Evolutionary conservation across 768 basidiomycete genomes (phyloP).

Genomic region (Mrakia gelida): DNA sequence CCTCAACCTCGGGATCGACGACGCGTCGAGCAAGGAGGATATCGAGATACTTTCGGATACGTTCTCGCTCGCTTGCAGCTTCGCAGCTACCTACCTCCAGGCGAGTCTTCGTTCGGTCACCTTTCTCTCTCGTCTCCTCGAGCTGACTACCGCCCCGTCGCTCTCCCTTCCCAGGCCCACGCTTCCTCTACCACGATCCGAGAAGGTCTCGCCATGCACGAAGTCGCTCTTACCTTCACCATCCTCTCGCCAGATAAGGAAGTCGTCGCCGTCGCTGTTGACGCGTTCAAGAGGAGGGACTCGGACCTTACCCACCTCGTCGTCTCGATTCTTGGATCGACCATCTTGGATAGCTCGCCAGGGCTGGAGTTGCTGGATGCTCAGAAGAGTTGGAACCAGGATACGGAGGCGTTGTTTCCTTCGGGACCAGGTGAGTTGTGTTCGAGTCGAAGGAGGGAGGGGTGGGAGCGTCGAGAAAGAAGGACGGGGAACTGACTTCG

Average conservation of each 20-base stretch:
- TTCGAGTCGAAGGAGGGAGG: no score
- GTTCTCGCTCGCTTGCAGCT: neutral
- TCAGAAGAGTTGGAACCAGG: neutral
- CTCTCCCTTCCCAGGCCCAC: no score
- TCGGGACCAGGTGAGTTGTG: neutral
- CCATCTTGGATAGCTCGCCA: neutral
- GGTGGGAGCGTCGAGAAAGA: neutral
- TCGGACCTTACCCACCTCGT: neutral
- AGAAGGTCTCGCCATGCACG: conserved; percentile 9
- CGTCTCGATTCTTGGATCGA: neutral
- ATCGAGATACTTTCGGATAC: neutral
- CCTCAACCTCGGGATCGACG: neutral
- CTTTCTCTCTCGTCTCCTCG: neutral
- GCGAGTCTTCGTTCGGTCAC: neutral
- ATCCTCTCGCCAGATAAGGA: neutral
- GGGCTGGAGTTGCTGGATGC: neutral
- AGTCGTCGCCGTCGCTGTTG: neutral
- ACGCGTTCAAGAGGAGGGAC: neutral
- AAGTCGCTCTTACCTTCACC: neutral
- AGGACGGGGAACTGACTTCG: neutral
- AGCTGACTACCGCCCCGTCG: neutral
- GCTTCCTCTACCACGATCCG: neutral
- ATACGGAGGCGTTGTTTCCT: neutral
- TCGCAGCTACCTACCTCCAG: neutral
- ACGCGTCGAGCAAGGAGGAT: neutral